Evolutionary conservation across 768 basidiomycete genomes (phyloP), one percentile per base, ranked within the genome.

Genomic region (Astraeus odoratus): DNA sequence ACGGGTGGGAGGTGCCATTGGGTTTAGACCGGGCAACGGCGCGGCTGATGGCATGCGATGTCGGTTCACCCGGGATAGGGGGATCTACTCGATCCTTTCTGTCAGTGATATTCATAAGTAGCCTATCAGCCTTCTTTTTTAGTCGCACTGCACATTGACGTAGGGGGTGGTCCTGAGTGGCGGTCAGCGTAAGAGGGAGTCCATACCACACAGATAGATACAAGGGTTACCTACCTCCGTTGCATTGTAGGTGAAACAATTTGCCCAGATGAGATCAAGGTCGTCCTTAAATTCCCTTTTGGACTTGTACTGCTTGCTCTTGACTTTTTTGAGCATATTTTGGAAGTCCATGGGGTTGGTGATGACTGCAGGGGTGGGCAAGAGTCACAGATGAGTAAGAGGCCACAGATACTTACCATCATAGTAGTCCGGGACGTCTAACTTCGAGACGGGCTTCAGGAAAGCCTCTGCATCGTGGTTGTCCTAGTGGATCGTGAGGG

Each of bases 261-360:
- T 99, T 37, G 81, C 80, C 96, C 96, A 99, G 53, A 99, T 97
- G 50, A 97, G 78, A 53, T 95, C 89, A 34, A 99, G 71, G 67
- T 99, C 96, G 48, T 88, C 84, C 51, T 85, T 84, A 66, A 99
- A 98, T 56, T 94, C 88, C 51, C 80, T 74, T 68, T 98, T 98
- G 24, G 83, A 89, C 67, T 94, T 93, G 76, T 96, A 97, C 39
- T 80, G 76, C 61, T 87, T 89, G 47, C 77, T 71, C 69, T 96
- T 98, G 60, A 97, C 86, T 67, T 94, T 94, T 75, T 83, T 91
- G 42, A 84, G 74, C 78, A 99, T 87, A 0, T 93, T 87, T 50
- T 82, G 81, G 35, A 98, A 73, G 69, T 99, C 96, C 96, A 99
- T 99, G 4, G 96, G 93, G 51, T 81, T 81, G 44, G 83, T 68